A percentile compares a stretch with the other conserved stretches of the same genome.
Evolutionary conservation across 2,329 filamentous ascomycete species (phyloP).

Genomic region (Epichloe coenophiala): DNA sequence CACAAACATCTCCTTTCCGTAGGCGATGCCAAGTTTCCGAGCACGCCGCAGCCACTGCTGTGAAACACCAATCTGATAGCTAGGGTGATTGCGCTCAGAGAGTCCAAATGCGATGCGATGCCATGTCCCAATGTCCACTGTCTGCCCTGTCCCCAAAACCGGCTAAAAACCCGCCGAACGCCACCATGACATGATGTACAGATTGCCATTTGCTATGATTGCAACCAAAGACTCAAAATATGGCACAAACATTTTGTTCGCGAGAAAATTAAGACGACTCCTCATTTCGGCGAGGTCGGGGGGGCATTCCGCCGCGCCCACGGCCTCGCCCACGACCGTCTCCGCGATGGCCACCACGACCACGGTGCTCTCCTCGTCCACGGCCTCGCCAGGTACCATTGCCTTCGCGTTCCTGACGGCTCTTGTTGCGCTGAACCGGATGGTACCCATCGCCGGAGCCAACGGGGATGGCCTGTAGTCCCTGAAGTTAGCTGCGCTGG

Average conservation of each 20-base stretch:
- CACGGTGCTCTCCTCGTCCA: conserved; percentile 36
- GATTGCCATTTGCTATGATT: conserved; percentile 3
- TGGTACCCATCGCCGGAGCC: conserved; percentile 55
- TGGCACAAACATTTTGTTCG: not conserved
- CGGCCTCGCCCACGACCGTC: conserved; percentile 30
- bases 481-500: not conserved
- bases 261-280: conserved; percentile 14
- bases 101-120: conserved; percentile 15
- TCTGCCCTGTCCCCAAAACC: conserved; percentile 11
- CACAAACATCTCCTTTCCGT: not conserved
- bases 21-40: not conserved
- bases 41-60: not conserved
- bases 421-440: conserved; percentile 51
- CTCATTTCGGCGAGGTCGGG: conserved; percentile 24
- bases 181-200: conserved; percentile 29
- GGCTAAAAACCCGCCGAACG: conserved; percentile 20
- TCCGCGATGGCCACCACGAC: conserved; percentile 37
- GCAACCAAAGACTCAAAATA: not conserved
- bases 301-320: conserved; percentile 23
- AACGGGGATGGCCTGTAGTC: conserved; percentile 22
- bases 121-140: conserved; percentile 3
- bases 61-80: not conserved
- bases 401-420: conserved; percentile 39
- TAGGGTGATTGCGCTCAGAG: conserved; percentile 1
- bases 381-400: conserved; percentile 26